Base-by-base conservation (phyloP, 805 yeast species). In the Starmerella sirachaensis region DNA sequence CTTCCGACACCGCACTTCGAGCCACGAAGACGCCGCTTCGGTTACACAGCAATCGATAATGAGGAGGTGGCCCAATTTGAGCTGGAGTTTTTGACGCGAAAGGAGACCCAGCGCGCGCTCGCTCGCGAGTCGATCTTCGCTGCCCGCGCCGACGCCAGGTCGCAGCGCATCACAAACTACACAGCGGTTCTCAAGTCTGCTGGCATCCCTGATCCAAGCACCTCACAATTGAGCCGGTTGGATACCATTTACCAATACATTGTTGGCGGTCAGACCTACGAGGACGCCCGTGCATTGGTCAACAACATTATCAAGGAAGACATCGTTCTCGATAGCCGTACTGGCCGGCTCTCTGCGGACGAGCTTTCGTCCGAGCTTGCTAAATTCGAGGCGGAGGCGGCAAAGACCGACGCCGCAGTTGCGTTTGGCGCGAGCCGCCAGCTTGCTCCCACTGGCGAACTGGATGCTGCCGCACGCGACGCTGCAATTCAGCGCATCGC, bases 1-100 rank as follows among this genome's bases (percentile, higher is more conserved):
- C 68, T 88, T 25, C 98, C 98, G 29, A 75, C 83, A 12, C 81
- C 88, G 6, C 97, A 91, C 58, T 88, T 86, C 59, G 78, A 68
- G n/a, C 95, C 97, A 29, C 69, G 85, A 31, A 64, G 72, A 7
- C 75, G 98, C 63, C 70, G 97, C 57, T 76, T 88, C 50, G 96
- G 96, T 1, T 71, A 70, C 50, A 66, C 62, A 14, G 65, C 68
- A 24, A 62, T 84, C 21, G 58, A 54, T 12, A 73, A 76, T 42
- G 59, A 63, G 11, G 59, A 54, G 21, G 65, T 61, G 36, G 79
- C 84, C 1, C 59, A 59, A 31, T 61, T 62, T 29, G 94, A 83
- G 58, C 74, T 68, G 52, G 63, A 63, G 10, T 68, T 67, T 47
- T 64, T 78, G 67, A 66, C 76, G 3, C 72, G 93, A 59, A 79